These are phyloP conservation scores for Neopestalotiopsis rosae DNA, from an alignment of 2,329 filamentous ascomycete species.

Conservation along the genomic window DNA sequence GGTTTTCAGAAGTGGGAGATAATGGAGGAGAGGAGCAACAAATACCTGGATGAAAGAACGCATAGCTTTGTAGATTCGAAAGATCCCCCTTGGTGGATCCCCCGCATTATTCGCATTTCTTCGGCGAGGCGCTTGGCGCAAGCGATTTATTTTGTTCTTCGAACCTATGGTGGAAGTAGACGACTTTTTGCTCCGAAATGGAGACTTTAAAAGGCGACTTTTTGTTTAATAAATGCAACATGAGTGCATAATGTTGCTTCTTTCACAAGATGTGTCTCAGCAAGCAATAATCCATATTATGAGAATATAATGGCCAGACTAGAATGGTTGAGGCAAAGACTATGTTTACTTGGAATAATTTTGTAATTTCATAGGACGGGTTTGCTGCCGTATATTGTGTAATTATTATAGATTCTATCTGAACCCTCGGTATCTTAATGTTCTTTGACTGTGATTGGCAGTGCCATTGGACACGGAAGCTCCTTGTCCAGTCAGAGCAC, in stretches of 20 bases:
- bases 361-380: neutral
- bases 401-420: too few relatives aligned
- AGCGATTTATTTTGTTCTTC: neutral
- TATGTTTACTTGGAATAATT: neutral
- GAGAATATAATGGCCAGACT: neutral
- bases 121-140: slow-evolving; percentile 14
- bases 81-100: neutral
- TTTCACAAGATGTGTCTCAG: neutral
- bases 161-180: slow-evolving; percentile 5
- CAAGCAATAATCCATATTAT: neutral
- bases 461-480: too few relatives aligned
- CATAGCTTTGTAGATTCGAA: slow-evolving; percentile 12
- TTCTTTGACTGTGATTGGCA: too few relatives aligned
- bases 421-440: neutral
- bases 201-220: neutral
- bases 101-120: neutral
- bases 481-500: neutral
- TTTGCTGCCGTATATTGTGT: too few relatives aligned
- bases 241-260: neutral
- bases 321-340: neutral
- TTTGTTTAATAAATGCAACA: neutral
- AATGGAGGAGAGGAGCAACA: neutral
- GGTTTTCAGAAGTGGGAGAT: neutral
- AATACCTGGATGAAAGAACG: slow-evolving; percentile 7
- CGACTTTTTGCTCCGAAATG: too few relatives aligned